A percentile compares a stretch with the other conserved stretches of the same genome.
These are phyloP conservation scores for Trypanosoma boissoni DNA, from an alignment of 208 protist genomes.

Conservation along the genomic window DNA sequence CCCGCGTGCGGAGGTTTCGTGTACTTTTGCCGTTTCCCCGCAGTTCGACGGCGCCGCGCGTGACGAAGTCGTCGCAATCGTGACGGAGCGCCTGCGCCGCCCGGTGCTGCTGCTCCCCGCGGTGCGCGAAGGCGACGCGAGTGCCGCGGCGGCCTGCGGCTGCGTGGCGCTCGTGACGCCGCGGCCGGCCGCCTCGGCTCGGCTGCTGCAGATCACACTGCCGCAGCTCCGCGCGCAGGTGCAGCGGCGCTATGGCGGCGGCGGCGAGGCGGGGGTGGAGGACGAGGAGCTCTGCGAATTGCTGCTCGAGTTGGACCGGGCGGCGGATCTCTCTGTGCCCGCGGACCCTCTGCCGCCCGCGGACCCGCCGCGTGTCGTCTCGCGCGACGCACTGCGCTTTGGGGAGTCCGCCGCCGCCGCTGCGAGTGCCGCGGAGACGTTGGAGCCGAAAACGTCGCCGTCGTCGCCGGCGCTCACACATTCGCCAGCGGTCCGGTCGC, in stretches of 20 bases:
- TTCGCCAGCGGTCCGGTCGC: too few species aligned
- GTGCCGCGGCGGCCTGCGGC: background rate
- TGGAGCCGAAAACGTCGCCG: too few species aligned
- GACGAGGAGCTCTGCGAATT: conserved; percentile 2
- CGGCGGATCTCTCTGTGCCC: background rate
- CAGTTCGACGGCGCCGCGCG: background rate
- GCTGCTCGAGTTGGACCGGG: background rate
- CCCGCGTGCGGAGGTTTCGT: too few species aligned
- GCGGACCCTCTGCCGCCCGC: background rate
- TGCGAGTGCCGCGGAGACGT: too few species aligned
- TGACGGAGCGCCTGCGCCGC: background rate
- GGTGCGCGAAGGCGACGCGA: background rate
- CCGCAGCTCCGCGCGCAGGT: background rate
- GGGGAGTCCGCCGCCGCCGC: background rate
- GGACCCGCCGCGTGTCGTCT: background rate
- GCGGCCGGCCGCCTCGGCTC: too few species aligned
- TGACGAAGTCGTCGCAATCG: background rate
- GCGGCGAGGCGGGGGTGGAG: conserved; percentile 1
- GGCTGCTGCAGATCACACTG: background rate
- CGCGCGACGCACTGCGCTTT: too few species aligned
- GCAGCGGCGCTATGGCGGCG: background rate
- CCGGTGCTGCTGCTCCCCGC: conserved; percentile 8
- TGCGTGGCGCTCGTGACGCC: background rate
- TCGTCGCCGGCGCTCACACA: too few species aligned
- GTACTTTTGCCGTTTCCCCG: background rate